Percentiles rank a stretch among this genome's conserved stretches.
Evolutionary conservation across 257 asterid genomes (phyloP).

Genomic region (Haberlea rhodopensis): DNA sequence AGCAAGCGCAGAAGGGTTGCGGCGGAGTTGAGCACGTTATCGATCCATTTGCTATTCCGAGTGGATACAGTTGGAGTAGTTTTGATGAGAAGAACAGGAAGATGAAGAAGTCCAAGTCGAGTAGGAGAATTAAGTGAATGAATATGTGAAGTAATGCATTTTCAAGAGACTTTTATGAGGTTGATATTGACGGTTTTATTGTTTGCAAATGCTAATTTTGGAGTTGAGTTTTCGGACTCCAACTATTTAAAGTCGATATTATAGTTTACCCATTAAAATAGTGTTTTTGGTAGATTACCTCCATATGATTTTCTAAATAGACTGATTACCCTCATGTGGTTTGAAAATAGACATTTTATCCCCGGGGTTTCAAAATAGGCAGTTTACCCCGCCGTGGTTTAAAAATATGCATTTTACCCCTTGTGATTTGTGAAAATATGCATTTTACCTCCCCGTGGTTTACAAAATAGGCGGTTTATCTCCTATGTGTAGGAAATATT

Average conservation of each 20-base stretch:
- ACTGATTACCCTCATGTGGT: no score
- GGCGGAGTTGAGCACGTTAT: conserved; percentile 25
- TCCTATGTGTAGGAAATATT: no score
- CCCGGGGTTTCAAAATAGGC: no score
- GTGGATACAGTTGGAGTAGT: conserved; percentile 68
- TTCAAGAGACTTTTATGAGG: neutral
- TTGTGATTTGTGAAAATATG: no score
- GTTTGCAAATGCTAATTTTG: conserved; percentile 13
- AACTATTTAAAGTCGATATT: neutral
- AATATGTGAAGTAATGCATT: conserved; percentile 1
- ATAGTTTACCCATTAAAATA: no score
- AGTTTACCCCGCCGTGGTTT: no score
- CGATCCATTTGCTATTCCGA: conserved; percentile 76
- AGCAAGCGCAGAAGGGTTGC: conserved; percentile 23
- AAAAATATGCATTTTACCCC: no score
- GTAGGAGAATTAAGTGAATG: conserved; percentile 55
- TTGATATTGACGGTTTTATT: conserved; percentile 9
- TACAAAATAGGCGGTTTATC: no score
- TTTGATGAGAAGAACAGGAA: conserved; percentile 59
- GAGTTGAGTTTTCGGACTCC: neutral
- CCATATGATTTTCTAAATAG: no score
- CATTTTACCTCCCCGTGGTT: no score
- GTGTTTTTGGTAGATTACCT: no score
- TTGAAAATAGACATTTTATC: no score
- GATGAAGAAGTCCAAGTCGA: conserved; percentile 59